A percentile compares a stretch with the other conserved stretches of the same genome.
Evolutionary conservation across 2,329 filamentous ascomycete species (phyloP).

Genomic region (Metarhizium humberi): DNA sequence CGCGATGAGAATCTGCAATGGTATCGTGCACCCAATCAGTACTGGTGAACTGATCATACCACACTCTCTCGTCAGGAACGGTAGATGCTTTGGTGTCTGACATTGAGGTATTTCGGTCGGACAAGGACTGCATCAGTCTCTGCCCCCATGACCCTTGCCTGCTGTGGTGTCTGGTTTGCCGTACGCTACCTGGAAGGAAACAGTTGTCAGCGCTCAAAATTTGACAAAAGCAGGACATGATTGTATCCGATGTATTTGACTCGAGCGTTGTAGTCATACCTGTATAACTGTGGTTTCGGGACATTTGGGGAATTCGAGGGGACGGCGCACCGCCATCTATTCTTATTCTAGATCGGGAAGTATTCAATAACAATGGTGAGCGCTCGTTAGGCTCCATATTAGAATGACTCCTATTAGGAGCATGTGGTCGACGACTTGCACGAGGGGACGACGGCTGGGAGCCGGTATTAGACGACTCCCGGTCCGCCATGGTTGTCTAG

Average conservation of each 20-base stretch:
- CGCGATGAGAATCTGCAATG: constrained; percentile 85
- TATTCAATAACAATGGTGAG: constrained; percentile 30
- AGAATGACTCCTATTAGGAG: constrained; percentile 18
- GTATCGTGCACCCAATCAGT: constrained; percentile 98
- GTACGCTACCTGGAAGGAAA: constrained; percentile 23
- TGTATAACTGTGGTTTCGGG: constrained; percentile 34
- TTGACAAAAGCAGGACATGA: neutral
- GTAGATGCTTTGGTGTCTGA: constrained; percentile 56
- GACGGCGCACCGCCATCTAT: constrained; percentile 24
- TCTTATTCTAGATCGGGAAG: constrained; percentile 32
- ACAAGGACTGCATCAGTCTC: constrained; percentile 53
- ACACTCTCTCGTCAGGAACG: constrained; percentile 76
- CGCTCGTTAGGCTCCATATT: constrained; percentile 30
- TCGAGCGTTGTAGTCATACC: constrained; percentile 20
- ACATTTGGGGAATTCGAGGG: constrained; percentile 18
- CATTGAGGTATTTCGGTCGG: constrained; percentile 47
- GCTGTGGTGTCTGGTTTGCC: constrained; percentile 39
- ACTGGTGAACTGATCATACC: constrained; percentile 98
- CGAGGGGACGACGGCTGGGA: constrained; percentile 26
- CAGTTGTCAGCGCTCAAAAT: neutral
- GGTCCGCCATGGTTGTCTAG: constrained; percentile 19
- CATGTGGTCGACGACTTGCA: constrained; percentile 18
- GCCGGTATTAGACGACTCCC: constrained; percentile 14
- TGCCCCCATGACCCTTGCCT: constrained; percentile 50
- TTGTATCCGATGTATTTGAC: neutral